A percentile compares a stretch with the other conserved stretches of the same genome.
phyloP scores from a whole-genome alignment of 2,329 filamentous ascomycete species.

The Aspergillus sp. region DNA sequence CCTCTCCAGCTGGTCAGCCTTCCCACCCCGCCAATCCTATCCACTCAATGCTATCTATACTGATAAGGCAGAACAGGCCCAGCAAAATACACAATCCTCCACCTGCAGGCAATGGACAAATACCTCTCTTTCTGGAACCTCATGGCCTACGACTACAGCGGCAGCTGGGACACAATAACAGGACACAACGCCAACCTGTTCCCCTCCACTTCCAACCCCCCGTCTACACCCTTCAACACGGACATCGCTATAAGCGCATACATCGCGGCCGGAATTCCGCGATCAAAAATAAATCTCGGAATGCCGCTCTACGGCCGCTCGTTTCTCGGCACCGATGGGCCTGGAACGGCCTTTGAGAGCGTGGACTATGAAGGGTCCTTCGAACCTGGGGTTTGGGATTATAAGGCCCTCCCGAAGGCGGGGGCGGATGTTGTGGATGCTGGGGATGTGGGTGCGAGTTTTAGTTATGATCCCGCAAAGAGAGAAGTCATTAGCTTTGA shows the following conservation, averaged over 20 bases:
- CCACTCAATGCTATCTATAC: neutral
- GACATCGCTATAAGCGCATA: constrained; percentile 71
- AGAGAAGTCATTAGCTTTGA: constrained; percentile 74
- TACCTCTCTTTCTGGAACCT: constrained; percentile 55
- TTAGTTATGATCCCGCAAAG: constrained; percentile 65
- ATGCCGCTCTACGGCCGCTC: constrained; percentile 91
- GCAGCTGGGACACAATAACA: constrained; percentile 70
- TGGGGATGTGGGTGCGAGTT: constrained; percentile 64
- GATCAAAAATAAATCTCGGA: constrained; percentile 78
- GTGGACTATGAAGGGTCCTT: constrained; percentile 72
- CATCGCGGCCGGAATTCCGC: constrained; percentile 60
- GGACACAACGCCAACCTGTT: constrained; percentile 83
- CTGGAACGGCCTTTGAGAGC: constrained; percentile 68
- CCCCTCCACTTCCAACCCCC: constrained; percentile 56
- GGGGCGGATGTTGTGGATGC: constrained; percentile 65
- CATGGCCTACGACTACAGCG: constrained; percentile 87
- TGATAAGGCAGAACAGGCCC: constrained; percentile 31
- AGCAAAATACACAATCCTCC: constrained; percentile 44
- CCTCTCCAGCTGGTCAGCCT: constrained; percentile 43
- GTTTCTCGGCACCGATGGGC: constrained; percentile 75
- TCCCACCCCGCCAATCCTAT: neutral
- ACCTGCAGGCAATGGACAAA: constrained; percentile 46
- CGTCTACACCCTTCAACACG: constrained; percentile 76
- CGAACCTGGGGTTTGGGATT: constrained; percentile 86
- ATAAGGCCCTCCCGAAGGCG: constrained; percentile 74